A percentile compares a stretch with the other conserved stretches of the same genome.
Evolutionary conservation across 805 yeast species (phyloP).

Genomic region (Saccharomycopsis sp.): DNA sequence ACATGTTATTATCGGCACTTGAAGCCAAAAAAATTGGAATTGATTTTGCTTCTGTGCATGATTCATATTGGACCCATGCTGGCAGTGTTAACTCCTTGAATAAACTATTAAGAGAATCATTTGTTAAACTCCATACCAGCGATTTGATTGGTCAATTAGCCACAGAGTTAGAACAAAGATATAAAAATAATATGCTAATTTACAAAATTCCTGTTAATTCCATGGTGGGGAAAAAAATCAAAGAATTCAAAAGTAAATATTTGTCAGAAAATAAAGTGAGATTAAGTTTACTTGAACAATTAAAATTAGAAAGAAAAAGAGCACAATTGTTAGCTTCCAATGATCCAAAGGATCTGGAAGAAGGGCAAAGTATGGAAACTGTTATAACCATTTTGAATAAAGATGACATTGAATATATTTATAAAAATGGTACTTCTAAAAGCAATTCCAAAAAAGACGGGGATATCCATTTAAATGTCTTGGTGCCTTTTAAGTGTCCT

Average conservation of each 20-base stretch:
- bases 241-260: slow-evolving; percentile 37
- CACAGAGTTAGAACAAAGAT: slow-evolving; percentile 74
- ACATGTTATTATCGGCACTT: slow-evolving; percentile 83
- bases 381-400: slow-evolving; percentile 39
- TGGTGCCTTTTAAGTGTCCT: slow-evolving; percentile 65
- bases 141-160: slow-evolving; percentile 62
- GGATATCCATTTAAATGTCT: slow-evolving; percentile 22
- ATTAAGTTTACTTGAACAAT: slow-evolving; percentile 61
- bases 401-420: slow-evolving; percentile 23
- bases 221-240: slow-evolving; percentile 40
- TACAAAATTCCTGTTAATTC: slow-evolving; percentile 42
- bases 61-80: slow-evolving; percentile 98
- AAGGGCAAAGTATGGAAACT: slow-evolving; percentile 52
- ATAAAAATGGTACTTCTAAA: slow-evolving; percentile 37
- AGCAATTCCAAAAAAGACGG: not conserved
- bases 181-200: slow-evolving; percentile 57
- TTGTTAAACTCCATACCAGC: slow-evolving; percentile 65
- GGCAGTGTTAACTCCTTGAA: slow-evolving; percentile 69
- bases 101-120: slow-evolving; percentile 58
- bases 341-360: slow-evolving; percentile 36
- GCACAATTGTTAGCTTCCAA: slow-evolving; percentile 41
- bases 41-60: slow-evolving; percentile 91
- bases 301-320: slow-evolving; percentile 59
- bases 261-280: slow-evolving; percentile 40
- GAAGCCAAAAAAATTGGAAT: slow-evolving; percentile 57